These are phyloP conservation scores for Gossypium davidsonii DNA, from an alignment of 441 rosid genomes.

Conservation along the genomic window DNA sequence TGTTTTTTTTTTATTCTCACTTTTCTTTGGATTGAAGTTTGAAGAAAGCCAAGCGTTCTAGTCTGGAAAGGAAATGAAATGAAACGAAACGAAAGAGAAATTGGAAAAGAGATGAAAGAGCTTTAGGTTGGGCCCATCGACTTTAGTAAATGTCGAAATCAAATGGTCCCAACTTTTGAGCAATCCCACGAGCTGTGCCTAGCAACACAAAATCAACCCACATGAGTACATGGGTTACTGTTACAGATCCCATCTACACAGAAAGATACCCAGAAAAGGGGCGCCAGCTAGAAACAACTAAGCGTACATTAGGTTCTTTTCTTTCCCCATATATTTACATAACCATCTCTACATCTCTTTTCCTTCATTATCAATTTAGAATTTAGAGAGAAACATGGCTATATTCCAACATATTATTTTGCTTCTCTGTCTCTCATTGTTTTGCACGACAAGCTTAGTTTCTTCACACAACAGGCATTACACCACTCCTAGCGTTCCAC, in stretches of 20 bases:
- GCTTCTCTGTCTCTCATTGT: conserved; percentile 25
- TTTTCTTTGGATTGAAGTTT: not conserved
- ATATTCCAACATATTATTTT: conserved; percentile 19
- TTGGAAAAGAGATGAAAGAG: not conserved
- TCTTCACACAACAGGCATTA: conserved; percentile 56
- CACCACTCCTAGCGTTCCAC: conserved; percentile 52
- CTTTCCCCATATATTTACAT: not conserved
- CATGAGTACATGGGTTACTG: conserved; percentile 20
- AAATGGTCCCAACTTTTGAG: not conserved
- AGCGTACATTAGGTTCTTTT: conserved; percentile 15
- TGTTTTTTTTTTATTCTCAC: not conserved
- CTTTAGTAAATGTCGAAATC: not conserved
- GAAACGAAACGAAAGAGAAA: too few relatives aligned
- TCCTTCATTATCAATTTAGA: not conserved
- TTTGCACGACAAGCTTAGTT: conserved; percentile 32
- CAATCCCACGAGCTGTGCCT: conserved; percentile 12
- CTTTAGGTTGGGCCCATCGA: not conserved
- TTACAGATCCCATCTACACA: conserved; percentile 23
- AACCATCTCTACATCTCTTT: conserved; percentile 10
- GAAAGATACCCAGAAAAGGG: not conserved
- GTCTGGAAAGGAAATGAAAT: not conserved
- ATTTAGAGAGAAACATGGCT: conserved; percentile 30
- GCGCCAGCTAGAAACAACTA: conserved; percentile 53
- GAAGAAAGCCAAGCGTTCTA: not conserved
- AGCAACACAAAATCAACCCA: conserved; percentile 26